These are phyloP conservation scores for Turritis glabra DNA, from an alignment of 345 rosid genomes.

Conservation along the genomic window DNA sequence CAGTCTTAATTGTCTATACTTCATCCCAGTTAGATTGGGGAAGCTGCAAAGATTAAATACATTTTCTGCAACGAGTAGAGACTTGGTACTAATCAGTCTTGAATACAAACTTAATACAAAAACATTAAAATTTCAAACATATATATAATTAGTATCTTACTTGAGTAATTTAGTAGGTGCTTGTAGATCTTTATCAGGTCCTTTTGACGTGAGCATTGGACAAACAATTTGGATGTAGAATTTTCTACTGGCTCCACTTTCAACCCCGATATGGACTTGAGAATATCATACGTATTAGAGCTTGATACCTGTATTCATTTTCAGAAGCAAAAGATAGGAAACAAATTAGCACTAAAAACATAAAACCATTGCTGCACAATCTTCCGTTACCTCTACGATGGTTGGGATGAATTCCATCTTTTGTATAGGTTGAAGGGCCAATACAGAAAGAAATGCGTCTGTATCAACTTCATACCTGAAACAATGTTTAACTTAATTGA, in stretches of 20 bases:
- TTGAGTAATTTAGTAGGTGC: constrained; percentile 90
- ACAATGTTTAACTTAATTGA: constrained; percentile 35
- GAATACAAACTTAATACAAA: neutral
- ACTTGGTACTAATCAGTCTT: constrained; percentile 39
- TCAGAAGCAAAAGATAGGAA: constrained; percentile 5
- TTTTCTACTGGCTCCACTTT: constrained; percentile 92
- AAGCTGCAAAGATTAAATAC: constrained; percentile 84
- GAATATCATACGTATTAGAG: constrained; percentile 71
- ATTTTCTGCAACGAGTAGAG: constrained; percentile 75
- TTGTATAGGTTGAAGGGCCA: constrained; percentile 86
- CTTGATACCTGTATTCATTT: constrained; percentile 69
- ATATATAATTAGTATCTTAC: constrained; percentile 49
- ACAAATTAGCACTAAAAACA: neutral
- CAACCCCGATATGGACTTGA: constrained; percentile 84
- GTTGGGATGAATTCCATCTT: constrained; percentile 76
- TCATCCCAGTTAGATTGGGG: constrained; percentile 64
- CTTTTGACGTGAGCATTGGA: constrained; percentile 94
- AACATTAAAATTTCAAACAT: neutral
- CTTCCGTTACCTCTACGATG: constrained; percentile 76
- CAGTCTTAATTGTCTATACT: constrained; percentile 63
- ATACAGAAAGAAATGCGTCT: constrained; percentile 86
- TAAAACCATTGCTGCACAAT: constrained; percentile 14
- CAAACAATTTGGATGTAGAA: constrained; percentile 88
- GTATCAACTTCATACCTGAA: constrained; percentile 91
- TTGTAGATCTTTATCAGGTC: constrained; percentile 91